Evolutionary conservation across 2,329 filamentous ascomycete species (phyloP).

Genomic region (Sporothrix brunneoviolacea): DNA sequence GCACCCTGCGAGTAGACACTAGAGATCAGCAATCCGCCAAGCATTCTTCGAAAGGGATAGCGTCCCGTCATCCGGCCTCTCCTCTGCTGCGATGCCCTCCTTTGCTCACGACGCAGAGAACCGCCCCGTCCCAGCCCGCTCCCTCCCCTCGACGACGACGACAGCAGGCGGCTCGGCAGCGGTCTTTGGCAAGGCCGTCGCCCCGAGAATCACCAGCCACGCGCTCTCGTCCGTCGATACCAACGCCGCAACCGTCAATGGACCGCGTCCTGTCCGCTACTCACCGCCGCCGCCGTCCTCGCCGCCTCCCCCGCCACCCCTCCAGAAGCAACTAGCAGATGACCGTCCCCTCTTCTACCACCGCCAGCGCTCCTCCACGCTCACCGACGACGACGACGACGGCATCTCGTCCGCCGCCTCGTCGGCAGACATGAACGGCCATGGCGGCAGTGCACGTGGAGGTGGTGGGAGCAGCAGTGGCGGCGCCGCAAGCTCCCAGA

Average conservation of each 20-base stretch:
- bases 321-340: constrained; percentile 1
- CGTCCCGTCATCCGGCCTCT: neutral
- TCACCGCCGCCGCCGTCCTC: constrained; percentile 10
- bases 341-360: constrained; percentile 5
- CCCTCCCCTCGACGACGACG: neutral
- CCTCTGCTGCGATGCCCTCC: constrained; percentile 15
- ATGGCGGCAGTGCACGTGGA: constrained; percentile 5
- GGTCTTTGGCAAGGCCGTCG: constrained; percentile 10
- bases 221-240: constrained; percentile 13
- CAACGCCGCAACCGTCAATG: constrained; percentile 12
- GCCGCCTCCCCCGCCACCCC: constrained; percentile 11
- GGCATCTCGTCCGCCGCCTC: constrained; percentile 14
- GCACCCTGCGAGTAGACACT: too few species aligned
- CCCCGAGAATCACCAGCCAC: constrained; percentile 3
- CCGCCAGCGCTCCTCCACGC: constrained; percentile 4
- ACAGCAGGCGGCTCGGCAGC: constrained; percentile 1
- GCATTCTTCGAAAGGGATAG: neutral
- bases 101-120: constrained; percentile 14
- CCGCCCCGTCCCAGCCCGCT: constrained; percentile 9
- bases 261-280: constrained; percentile 3
- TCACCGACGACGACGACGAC: neutral
- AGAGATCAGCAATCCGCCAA: too few species aligned
- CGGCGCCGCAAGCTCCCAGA: constrained; percentile 16
- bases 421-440: constrained; percentile 17
- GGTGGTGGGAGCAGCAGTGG: constrained; percentile 12